phyloP scores from a whole-genome alignment of 1,139 yeast genomes.

The Geotrichum citri-aurantii region DNA sequence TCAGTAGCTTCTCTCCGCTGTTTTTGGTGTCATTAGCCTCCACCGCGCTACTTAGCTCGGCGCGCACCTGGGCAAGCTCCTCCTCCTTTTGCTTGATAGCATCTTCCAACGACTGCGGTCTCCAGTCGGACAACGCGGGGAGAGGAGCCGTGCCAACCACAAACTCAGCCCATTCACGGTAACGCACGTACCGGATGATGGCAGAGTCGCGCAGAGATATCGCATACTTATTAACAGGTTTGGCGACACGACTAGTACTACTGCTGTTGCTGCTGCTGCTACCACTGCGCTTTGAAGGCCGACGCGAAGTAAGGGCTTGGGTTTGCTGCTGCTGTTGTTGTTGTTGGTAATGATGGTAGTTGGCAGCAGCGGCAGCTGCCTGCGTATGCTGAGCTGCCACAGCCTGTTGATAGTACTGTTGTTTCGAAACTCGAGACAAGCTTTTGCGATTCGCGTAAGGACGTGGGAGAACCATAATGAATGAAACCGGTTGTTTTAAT shows the following conservation, averaged over 20 bases:
- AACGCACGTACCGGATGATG: conserved; percentile 39
- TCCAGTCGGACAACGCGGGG: conserved; percentile 20
- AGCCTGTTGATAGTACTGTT: conserved; percentile 16
- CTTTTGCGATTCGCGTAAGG: conserved; percentile 10
- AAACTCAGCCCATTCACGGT: conserved; percentile 43
- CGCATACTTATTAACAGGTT: conserved; percentile 26
- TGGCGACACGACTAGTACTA: no score
- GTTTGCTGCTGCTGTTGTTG: conserved; percentile 25
- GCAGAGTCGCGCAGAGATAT: conserved; percentile 41
- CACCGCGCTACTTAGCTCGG: neutral
- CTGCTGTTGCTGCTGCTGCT: conserved; percentile 37
- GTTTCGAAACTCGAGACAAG: conserved; percentile 13
- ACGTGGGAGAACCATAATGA: conserved; percentile 14
- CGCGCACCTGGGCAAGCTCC: neutral
- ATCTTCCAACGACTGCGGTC: neutral
- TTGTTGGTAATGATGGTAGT: conserved; percentile 9
- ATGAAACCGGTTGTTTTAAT: neutral
- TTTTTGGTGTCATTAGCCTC: no score
- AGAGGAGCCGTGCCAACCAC: conserved; percentile 36
- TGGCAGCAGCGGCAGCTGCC: conserved; percentile 16
- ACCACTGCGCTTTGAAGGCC: conserved; percentile 39
- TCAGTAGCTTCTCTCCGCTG: neutral
- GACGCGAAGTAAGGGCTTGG: conserved; percentile 38
- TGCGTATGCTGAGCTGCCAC: conserved; percentile 17
- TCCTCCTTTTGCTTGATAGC: neutral